phyloP scores from a whole-genome alignment of 163 green algal species.

The Chlamydomonas reinhardtii region DNA sequence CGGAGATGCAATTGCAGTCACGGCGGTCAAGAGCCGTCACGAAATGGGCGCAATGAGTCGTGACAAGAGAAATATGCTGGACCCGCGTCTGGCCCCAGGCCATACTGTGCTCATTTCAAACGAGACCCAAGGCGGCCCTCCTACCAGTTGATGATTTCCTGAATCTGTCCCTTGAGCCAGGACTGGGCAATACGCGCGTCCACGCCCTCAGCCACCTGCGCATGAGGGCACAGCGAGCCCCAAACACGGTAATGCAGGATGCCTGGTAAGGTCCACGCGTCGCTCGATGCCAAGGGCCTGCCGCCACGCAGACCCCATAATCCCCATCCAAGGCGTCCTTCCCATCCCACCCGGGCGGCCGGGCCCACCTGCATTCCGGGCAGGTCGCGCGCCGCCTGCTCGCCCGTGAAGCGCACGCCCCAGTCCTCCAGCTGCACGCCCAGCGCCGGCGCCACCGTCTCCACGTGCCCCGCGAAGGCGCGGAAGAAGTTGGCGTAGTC shows the following conservation, averaged over 20 bases:
- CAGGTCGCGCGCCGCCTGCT: constrained; percentile 36
- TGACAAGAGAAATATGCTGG: too few relatives aligned
- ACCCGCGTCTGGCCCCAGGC: too few relatives aligned
- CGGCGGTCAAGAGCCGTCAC: too few relatives aligned
- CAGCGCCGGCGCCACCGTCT: constrained; percentile 18
- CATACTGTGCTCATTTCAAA: neutral
- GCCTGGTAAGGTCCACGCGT: too few relatives aligned
- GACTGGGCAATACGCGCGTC: constrained; percentile 39
- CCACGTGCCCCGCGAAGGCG: constrained; percentile 38
- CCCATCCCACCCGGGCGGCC: too few relatives aligned
- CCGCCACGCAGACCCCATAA: too few relatives aligned
- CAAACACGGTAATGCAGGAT: too few relatives aligned
- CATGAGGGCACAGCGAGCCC: neutral
- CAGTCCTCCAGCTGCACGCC: constrained; percentile 51
- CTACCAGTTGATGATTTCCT: constrained; percentile 45
- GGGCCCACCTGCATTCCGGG: constrained; percentile 28
- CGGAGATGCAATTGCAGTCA: neutral
- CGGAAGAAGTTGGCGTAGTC: constrained; percentile 31
- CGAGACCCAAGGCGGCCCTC: neutral
- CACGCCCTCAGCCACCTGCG: constrained; percentile 34
- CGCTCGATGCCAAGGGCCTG: too few relatives aligned
- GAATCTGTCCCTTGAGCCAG: constrained; percentile 40
- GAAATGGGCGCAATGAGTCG: too few relatives aligned
- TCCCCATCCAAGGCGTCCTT: too few relatives aligned
- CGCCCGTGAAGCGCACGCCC: constrained; percentile 41